Conservation (phyloP, 1,139 yeast species). For the Chernovozyma sophiae-reginae region DNA sequence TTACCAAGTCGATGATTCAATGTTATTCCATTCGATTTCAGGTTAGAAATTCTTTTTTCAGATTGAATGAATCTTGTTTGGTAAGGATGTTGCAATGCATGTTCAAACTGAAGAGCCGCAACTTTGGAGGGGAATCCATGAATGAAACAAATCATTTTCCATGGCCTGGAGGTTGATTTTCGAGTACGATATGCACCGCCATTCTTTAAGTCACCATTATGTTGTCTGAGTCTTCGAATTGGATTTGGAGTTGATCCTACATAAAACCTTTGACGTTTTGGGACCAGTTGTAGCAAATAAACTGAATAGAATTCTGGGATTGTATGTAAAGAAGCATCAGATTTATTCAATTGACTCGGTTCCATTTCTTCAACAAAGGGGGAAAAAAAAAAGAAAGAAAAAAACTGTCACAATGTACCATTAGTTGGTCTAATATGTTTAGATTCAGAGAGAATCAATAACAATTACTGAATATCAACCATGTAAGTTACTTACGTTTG, state of each 20-base stretch:
- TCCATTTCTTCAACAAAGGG: no score
- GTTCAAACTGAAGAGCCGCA: slow-evolving; percentile 69
- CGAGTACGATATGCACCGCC: slow-evolving; percentile 73
- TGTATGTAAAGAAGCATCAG: slow-evolving; percentile 9
- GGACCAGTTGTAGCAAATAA: slow-evolving; percentile 57
- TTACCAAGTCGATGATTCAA: slow-evolving; percentile 51
- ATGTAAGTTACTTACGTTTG: no score
- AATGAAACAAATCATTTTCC: slow-evolving; percentile 63
- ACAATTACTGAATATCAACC: no score
- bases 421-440: no score
- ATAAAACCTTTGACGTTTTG: slow-evolving; percentile 55
- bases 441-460: no score
- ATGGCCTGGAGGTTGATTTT: slow-evolving; percentile 55
- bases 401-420: no score
- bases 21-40: slow-evolving; percentile 30
- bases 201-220: slow-evolving; percentile 58
- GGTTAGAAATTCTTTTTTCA: slow-evolving; percentile 20
- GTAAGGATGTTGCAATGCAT: slow-evolving; percentile 75
- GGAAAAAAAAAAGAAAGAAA: no score
- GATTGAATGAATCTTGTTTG: slow-evolving; percentile 55
- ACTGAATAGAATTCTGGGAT: slow-evolving; percentile 56
- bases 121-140: slow-evolving; percentile 71
- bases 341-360: no score
- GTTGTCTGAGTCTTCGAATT: slow-evolving; percentile 62
- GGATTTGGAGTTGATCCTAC: slow-evolving; percentile 82